Base-by-base conservation (phyloP, 2,329 filamentous ascomycete genomes). In the Purpureocillium takamizusanense region DNA sequence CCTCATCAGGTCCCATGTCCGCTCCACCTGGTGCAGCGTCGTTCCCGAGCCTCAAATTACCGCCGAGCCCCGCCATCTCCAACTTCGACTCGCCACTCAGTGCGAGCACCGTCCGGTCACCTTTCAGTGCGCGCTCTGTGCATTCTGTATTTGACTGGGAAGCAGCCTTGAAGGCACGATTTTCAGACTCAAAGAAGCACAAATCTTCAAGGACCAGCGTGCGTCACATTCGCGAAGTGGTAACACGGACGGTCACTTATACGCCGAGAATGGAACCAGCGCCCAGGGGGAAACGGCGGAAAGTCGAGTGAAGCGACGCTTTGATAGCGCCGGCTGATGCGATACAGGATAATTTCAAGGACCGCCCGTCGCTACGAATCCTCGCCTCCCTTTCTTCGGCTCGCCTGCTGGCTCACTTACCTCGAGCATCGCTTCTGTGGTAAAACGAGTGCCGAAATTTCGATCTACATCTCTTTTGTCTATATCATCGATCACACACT, bases 241-340 rank as follows among this genome's bases (percentile, higher is more conserved):
- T 95, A 38, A 95, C 89, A n/a, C 76, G 88, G 50, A 95, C 88
- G 13, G 86, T 95, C 42, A 95, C 86, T 31, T 95, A 94, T 62
- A 94, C 86, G 57, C 83, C 79, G 44, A 72, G 81, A 47, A 86
- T 97, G 66, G 85, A 88, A 48, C 86, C 89, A 17, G 87, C 89
- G 29, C 90, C 88, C 7, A 89, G 89, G 61, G 89, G 89, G 47
- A 97, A 95, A 74, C 79, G 88, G 66, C 82, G 89, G 66, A 94
- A 86, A 69, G 60, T 71, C 35, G 69, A 73, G 46, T 68, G 51
- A 55, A 40, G 37, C 33, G 17, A 18, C 27, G 12, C 16, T 23
- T 29, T 10, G 16, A 29, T 39, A 8, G 16, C 30, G 38, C 30
- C 32, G 36, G 33, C 33, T n/a, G n/a, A n/a, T n/a, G n/a, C n/a